Evolutionary conservation across 352 stramenopile species (phyloP), one percentile per base, ranked within the genome.

Genomic region (Phytophthora cactorum): DNA sequence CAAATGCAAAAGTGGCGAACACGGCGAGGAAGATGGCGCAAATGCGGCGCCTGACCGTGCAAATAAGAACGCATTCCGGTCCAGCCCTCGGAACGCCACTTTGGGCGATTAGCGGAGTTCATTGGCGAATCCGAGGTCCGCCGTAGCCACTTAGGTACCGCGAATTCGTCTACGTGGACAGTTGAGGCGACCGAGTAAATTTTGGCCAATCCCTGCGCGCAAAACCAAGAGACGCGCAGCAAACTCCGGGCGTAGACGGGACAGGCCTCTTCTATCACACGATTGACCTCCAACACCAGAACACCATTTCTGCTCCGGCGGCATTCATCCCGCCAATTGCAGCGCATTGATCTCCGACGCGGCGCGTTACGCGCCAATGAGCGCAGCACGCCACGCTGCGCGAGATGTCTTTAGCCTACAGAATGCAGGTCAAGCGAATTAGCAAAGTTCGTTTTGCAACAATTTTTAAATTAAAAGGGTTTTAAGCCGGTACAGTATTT

Each of bases 91-190:
- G 59, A 56, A 47, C 43, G 59, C 36, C 61, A 70, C 53, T 59
- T 27, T 7, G 31, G 32, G 7, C 9, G 6, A 10, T 12, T 14
- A 22, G 9, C 32, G 2, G 25, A 56, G 29, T 39, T 54, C 53
- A 72, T 72, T 72, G 65, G 51, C 45, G 34, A 17, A 47, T 27
- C 14, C n/a, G 17, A 59, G 39, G 52, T 58, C 52, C 45, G 36
- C 17, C 29, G 34, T 63, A 68, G 41, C 57, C 63, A 73, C 55
- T 72, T 41, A 59, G 38, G 25, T 34, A 52, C 57, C 25, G 14
- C 27, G 17, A 51, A 56, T 53, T 60, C 49, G 63, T 71, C 63
- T 66, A 71, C 63, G 63, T 71, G 63, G 63, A 65, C 63, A 50
- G 36, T 36, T 36, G 44, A 50, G 25, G 34, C 36, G n/a, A 51